phyloP scores from a whole-genome alignment of 2,329 filamentous ascomycete genomes.

The Thelonectria blattea region DNA sequence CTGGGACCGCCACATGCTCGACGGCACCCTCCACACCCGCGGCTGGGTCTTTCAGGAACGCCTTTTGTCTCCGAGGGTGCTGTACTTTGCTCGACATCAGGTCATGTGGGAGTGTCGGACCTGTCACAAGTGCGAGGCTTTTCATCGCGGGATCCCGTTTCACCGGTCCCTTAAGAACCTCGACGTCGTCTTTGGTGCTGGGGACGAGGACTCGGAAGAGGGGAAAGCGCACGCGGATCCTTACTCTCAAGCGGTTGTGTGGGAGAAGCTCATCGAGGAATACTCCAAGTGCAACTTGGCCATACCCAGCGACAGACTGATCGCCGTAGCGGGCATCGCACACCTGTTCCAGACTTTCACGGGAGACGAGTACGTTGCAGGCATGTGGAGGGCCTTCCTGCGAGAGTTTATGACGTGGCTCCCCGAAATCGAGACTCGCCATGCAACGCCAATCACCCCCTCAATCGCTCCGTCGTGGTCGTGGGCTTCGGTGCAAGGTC shows the following conservation, averaged over 20 bases:
- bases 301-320: background rate
- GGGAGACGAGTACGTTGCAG: background rate
- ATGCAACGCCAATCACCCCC: background rate
- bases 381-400: background rate
- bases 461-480: background rate
- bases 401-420: background rate
- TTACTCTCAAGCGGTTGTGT: background rate
- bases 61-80: background rate
- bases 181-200: background rate
- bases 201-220: background rate
- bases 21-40: background rate
- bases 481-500: background rate
- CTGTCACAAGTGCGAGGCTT: background rate
- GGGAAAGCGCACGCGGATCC: background rate
- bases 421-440: background rate
- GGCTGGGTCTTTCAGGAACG: background rate
- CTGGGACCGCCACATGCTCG: background rate
- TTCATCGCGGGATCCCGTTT: background rate
- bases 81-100: background rate
- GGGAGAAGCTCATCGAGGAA: background rate
- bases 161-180: background rate
- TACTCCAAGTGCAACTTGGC: background rate
- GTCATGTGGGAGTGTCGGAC: slow-evolving; percentile 1
- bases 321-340: background rate
- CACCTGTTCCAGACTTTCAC: slow-evolving; percentile 4